These are phyloP conservation scores for Ustilago vetiveriae DNA, from an alignment of 1,284 basidiomycete species.

Conservation along the genomic window DNA sequence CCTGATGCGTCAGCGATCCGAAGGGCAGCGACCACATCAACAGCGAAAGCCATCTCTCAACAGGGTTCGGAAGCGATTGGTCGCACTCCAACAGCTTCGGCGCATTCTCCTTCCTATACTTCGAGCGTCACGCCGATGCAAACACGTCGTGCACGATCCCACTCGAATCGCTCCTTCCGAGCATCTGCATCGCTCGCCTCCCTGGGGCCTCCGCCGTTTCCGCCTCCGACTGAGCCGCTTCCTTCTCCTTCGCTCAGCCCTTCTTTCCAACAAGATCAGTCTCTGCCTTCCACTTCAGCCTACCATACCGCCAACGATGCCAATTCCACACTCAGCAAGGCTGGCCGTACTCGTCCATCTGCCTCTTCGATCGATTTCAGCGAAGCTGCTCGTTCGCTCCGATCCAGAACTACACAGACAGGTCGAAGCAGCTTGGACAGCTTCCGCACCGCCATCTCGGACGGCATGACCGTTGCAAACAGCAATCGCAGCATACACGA, in stretches of 20 bases:
- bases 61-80: constrained; percentile 25
- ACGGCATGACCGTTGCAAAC: constrained; percentile 17
- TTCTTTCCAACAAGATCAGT: constrained; percentile 22
- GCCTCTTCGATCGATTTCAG: constrained; percentile 33
- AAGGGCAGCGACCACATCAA: constrained; percentile 26
- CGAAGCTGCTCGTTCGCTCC: constrained; percentile 19
- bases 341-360: constrained; percentile 13
- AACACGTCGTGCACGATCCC: constrained; percentile 19
- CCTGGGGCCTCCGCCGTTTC: constrained; percentile 36
- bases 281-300: constrained; percentile 20
- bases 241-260: constrained; percentile 36
- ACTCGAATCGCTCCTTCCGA: constrained; percentile 34
- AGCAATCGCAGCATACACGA: constrained; percentile 18
- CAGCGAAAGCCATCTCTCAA: constrained; percentile 5
- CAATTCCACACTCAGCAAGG: constrained; percentile 8
- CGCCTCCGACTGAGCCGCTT: constrained; percentile 44
- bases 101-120: constrained; percentile 7
- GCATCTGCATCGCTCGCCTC: constrained; percentile 31
- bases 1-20: constrained; percentile 20
- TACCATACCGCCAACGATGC: constrained; percentile 25
- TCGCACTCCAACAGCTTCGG: constrained; percentile 21
- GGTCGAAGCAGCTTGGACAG: constrained; percentile 33
- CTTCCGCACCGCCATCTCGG: constrained; percentile 41
- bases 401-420: constrained; percentile 22
- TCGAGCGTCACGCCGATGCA: constrained; percentile 20